Percentiles rank a stretch among this genome's conserved stretches.
Evolutionary conservation across 352 stramenopile genomes (phyloP).

Genomic region (Phytophthora citricola): DNA sequence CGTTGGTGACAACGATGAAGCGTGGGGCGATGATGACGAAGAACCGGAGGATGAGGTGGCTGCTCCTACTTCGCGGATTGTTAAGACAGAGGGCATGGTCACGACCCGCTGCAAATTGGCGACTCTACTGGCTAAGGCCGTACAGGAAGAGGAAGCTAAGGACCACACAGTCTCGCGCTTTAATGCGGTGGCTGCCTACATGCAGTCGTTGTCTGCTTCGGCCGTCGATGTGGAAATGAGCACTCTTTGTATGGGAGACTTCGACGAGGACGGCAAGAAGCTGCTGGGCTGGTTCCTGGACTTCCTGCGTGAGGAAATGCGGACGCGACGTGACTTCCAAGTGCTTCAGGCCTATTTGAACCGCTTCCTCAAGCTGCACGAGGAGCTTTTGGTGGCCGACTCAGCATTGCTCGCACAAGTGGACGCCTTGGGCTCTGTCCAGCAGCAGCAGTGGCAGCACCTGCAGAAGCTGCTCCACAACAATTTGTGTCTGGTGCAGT

Average conservation of each 20-base stretch:
- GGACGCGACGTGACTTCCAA: slow-evolving; percentile 72
- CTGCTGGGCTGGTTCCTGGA: slow-evolving; percentile 68
- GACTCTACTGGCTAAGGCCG: slow-evolving; percentile 51
- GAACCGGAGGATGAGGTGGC: slow-evolving; percentile 35
- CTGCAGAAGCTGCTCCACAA: slow-evolving; percentile 85
- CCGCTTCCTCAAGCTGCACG: slow-evolving; percentile 87
- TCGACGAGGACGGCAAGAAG: slow-evolving; percentile 77
- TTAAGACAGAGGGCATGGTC: slow-evolving; percentile 74
- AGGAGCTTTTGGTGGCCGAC: slow-evolving; percentile 73
- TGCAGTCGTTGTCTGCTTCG: slow-evolving; percentile 79
- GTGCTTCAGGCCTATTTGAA: slow-evolving; percentile 88
- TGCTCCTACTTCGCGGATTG: slow-evolving; percentile 60
- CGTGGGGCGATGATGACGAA: slow-evolving; percentile 64
- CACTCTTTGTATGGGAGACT: slow-evolving; percentile 85
- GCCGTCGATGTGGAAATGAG: slow-evolving; percentile 84
- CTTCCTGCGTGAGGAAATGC: slow-evolving; percentile 75
- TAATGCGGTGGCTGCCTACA: slow-evolving; percentile 56
- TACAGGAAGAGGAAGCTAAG: slow-evolving; percentile 29
- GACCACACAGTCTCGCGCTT: slow-evolving; percentile 40
- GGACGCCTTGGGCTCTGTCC: slow-evolving; percentile 57
- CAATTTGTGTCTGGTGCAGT: slow-evolving; percentile 88
- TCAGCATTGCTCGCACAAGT: slow-evolving; percentile 59
- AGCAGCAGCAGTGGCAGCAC: slow-evolving; percentile 84
- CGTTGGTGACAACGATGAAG: slow-evolving; percentile 62
- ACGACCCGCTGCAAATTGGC: slow-evolving; percentile 80